These are phyloP conservation scores for Colletotrichum sp. DNA, from an alignment of 2,329 filamentous ascomycete species.

Conservation along the genomic window DNA sequence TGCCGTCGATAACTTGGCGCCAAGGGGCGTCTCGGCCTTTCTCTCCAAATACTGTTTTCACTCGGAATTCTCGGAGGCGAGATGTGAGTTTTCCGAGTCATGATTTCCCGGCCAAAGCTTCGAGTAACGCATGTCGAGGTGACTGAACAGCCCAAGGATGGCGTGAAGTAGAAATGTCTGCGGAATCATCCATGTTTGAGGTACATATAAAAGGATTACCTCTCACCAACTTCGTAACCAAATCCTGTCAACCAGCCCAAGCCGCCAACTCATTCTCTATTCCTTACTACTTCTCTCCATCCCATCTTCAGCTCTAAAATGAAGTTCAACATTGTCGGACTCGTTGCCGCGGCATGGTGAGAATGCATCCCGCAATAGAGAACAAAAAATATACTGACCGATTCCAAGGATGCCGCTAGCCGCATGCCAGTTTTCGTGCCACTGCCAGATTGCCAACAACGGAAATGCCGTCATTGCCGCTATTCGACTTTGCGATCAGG, in stretches of 20 bases:
- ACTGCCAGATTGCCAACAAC: neutral
- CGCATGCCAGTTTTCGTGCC: neutral
- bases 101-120: neutral
- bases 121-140: neutral
- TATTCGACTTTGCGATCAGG: neutral
- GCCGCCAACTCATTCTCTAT: neutral
- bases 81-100: neutral
- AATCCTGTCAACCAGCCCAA: neutral
- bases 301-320: neutral
- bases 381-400: neutral
- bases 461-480: neutral
- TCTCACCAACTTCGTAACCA: neutral
- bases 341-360: neutral
- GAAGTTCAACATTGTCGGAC: neutral
- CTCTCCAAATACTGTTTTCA: neutral
- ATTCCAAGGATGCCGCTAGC: neutral
- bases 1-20: neutral
- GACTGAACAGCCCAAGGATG: neutral
- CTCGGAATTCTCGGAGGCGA: neutral
- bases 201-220: neutral
- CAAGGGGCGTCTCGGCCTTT: neutral
- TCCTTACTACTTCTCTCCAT: neutral
- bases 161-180: rapidly evolving
- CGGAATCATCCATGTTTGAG: rapidly evolving
- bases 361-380: neutral